A percentile compares a stretch with the other conserved stretches of the same genome.
Conservation (phyloP, 768 basidiomycete species). For the Leccinum sublutescens region DNA sequence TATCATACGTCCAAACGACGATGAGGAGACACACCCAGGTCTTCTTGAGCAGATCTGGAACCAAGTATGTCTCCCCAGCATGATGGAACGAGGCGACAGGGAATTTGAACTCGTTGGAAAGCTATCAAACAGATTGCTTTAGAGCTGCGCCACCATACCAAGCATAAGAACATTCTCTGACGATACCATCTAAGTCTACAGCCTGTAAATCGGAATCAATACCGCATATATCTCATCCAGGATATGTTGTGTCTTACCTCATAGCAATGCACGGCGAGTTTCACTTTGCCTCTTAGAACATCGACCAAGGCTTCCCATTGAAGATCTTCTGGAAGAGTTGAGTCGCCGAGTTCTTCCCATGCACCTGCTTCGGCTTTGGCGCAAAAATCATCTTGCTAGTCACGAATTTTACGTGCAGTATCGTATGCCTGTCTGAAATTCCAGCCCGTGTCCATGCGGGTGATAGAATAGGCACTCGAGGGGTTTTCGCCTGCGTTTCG, state of each 20-base stretch:
- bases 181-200: slow-evolving; percentile 70
- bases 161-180: slow-evolving; percentile 50
- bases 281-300: slow-evolving; percentile 74
- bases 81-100: slow-evolving; percentile 76
- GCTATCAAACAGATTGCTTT: slow-evolving; percentile 32
- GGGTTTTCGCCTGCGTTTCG: slow-evolving; percentile 32
- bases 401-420: slow-evolving; percentile 65
- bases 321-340: slow-evolving; percentile 54
- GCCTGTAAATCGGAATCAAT: slow-evolving; percentile 33
- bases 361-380: slow-evolving; percentile 49
- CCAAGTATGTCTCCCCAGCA: slow-evolving; percentile 80
- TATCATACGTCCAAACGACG: neutral
- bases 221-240: neutral
- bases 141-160: neutral
- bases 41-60: slow-evolving; percentile 72
- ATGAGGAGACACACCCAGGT: slow-evolving; percentile 47
- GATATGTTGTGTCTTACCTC: slow-evolving; percentile 20
- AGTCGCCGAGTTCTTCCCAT: slow-evolving; percentile 36
- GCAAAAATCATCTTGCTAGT: slow-evolving; percentile 72
- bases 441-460: slow-evolving; percentile 79
- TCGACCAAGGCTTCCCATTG: slow-evolving; percentile 81
- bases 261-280: slow-evolving; percentile 40
- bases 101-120: slow-evolving; percentile 85
- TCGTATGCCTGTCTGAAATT: slow-evolving; percentile 77
- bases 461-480: slow-evolving; percentile 41